Evolutionary conservation across 2,329 filamentous ascomycete genomes (phyloP), one percentile per base, ranked within the genome.

Genomic region (Cytospora piceae): DNA sequence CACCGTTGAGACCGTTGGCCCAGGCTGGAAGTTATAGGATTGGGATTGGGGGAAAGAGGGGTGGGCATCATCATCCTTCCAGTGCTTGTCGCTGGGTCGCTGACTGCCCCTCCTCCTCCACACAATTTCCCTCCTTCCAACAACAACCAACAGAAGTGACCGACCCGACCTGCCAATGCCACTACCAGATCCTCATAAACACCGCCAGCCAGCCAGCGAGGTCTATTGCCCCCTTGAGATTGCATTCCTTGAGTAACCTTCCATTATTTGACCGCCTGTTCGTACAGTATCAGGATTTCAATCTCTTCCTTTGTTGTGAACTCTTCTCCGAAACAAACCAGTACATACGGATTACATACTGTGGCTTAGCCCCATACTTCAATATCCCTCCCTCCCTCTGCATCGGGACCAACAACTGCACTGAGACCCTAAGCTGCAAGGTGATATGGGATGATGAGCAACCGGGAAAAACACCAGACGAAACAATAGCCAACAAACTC

Each of bases 341-440:
- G 12, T 37, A 37, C 34, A 14, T 37, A 14, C 34, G 34, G 34
- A 37, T 37, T 37, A 37, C 34, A 37, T 37, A 37, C 34, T 37
- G 46, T 49, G 46, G 46, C 46, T 49, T 12, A 24, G 46, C 46
- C 39, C 22, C 46, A 49, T 49, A 49, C 46, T 5, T 7, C 5
- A n/a, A 49, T 49, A 24, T 46, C 7, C 42, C 39, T 46, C 39
- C 14, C 11, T n/a, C 20, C 42, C 46, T 49, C 46, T 49, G n/a
- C 46, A 49, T 49, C 22, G 46, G 46, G n/a, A 49, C 46, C 46
- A 49, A 49, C 34, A 37, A 29, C 46, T 49, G 46, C 46, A 49
- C 46, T 49, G 46, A 49, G 46, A 49, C 46, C 46, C 46, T 49
- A 9, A 24, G 4, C 46, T 49, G 46, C 46, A 49, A 49, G 46